Conservation (phyloP, 805 yeast genomes). For the Zygoascus bituminiphila region DNA sequence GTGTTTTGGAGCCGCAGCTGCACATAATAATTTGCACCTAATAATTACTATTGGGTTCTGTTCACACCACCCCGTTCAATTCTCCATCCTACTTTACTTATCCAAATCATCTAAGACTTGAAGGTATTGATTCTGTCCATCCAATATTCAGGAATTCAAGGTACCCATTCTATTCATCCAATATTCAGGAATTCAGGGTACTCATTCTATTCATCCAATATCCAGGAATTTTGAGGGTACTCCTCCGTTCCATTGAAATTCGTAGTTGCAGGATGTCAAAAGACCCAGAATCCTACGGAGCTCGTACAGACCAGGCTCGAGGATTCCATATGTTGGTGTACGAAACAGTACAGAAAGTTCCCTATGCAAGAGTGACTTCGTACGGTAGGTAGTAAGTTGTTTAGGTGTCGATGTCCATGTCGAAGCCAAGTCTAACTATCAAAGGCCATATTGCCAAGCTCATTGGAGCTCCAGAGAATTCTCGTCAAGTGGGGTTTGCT, state of each 20-base stretch:
- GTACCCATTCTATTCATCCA: too few relatives aligned
- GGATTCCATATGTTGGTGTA: conserved; percentile 59
- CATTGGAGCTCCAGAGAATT: conserved; percentile 51
- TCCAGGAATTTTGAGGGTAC: background rate
- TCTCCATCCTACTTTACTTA: too few relatives aligned
- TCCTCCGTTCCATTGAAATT: background rate
- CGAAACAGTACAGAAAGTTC: conserved; percentile 43
- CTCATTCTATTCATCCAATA: background rate
- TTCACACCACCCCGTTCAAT: too few relatives aligned
- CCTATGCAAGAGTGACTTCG: conserved; percentile 57
- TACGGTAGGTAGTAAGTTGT: conserved; percentile 39
- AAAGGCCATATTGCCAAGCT: conserved; percentile 59
- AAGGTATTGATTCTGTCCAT: too few relatives aligned
- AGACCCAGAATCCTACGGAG: conserved; percentile 10
- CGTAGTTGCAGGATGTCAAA: background rate
- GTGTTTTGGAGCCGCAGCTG: background rate
- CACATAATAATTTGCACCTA: too few relatives aligned
- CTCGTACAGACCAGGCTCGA: conserved; percentile 37
- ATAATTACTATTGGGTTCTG: too few relatives aligned
- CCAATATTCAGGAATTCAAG: too few relatives aligned
- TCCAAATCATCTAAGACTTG: too few relatives aligned
- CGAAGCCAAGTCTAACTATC: too few relatives aligned
- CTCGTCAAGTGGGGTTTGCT: conserved; percentile 69
- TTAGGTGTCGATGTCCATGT: background rate
- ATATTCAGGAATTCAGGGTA: background rate